Conservation (phyloP, 306 rosid genomes). For the Spatholobus suberectus region DNA sequence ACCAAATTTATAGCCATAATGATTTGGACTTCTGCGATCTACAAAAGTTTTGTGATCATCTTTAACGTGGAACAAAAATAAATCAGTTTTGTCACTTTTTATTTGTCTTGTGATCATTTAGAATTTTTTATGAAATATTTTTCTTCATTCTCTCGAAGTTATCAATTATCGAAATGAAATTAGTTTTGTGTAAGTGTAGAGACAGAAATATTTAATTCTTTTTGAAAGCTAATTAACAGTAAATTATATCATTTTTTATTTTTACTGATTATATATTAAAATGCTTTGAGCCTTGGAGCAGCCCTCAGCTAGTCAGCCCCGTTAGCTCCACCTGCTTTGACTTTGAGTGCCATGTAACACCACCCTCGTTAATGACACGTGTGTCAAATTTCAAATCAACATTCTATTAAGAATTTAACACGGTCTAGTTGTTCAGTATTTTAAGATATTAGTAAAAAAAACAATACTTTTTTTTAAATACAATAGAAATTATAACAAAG, state of each 20-base stretch:
- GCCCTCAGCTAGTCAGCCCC: not conserved
- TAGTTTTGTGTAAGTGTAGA: too few relatives aligned
- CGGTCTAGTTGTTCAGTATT: not conserved
- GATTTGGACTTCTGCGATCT: slow-evolving; percentile 15
- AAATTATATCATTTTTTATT: not conserved
- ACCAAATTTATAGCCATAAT: slow-evolving; percentile 24
- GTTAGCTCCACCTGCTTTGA: slow-evolving; percentile 5
- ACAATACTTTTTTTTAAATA: too few relatives aligned
- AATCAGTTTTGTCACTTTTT: not conserved
- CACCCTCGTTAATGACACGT: not conserved
- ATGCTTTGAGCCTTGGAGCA: not conserved
- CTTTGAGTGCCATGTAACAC: not conserved
- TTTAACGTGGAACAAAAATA: not conserved
- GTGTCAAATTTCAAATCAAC: not conserved
- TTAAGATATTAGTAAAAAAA: too few relatives aligned
- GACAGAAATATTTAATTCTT: not conserved
- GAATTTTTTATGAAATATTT: not conserved
- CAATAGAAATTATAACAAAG: too few relatives aligned
- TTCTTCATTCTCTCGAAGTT: not conserved
- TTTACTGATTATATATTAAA: not conserved
- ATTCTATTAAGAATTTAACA: not conserved
- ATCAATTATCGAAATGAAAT: not conserved
- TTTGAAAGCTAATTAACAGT: not conserved
- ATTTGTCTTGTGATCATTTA: not conserved
- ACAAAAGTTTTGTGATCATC: not conserved